A percentile compares a stretch with the other conserved stretches of the same genome.
Conservation (phyloP, 169 alveolate genomes). For the Cryptosporidium tyzzeri region DNA sequence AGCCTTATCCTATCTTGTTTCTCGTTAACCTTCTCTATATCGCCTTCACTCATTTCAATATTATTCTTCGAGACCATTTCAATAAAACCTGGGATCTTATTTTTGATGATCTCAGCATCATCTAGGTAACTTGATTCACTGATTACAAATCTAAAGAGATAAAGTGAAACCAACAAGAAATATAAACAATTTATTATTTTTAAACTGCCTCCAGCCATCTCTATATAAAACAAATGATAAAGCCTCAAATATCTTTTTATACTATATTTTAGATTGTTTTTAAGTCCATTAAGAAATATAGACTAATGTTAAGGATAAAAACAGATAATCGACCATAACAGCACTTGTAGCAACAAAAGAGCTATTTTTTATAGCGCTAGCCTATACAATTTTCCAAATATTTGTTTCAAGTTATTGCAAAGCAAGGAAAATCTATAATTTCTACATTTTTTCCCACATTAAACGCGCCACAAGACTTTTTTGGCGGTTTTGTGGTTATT, state of each 20-base stretch:
- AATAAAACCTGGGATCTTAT: background rate
- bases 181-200: background rate
- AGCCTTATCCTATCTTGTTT: background rate
- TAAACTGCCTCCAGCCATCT: background rate
- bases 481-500: background rate
- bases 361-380: background rate
- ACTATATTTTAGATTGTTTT: background rate
- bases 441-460: background rate
- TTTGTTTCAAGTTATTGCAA: background rate
- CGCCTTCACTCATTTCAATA: background rate
- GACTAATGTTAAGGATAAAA: no score
- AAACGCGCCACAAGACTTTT: background rate
- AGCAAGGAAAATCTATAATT: background rate
- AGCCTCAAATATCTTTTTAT: background rate
- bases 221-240: background rate
- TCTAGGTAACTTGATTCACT: slow-evolving; percentile 20
- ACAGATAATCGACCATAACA: background rate
- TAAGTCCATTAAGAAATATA: background rate
- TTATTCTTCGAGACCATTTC: background rate
- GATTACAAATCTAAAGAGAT: background rate
- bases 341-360: background rate
- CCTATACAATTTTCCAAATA: background rate
- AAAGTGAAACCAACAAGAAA: background rate
- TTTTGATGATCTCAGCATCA: background rate
- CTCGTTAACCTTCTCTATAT: background rate